Percentiles rank a stretch among this genome's conserved stretches.
These are phyloP conservation scores for Aegilops speltoides DNA, from an alignment of 176 grass and related monocot species.

Conservation along the genomic window DNA sequence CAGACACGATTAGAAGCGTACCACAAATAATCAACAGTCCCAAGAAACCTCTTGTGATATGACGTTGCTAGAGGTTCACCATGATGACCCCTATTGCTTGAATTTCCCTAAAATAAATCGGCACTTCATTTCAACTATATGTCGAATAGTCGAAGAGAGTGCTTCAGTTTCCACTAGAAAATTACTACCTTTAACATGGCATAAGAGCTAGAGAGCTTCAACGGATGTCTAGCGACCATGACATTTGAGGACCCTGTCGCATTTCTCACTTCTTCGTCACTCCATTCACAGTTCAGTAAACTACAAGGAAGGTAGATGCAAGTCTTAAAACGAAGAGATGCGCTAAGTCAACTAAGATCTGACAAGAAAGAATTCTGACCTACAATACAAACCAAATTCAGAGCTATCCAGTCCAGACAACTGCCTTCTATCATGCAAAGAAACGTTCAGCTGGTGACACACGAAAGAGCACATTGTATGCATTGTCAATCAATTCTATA, in stretches of 20 bases:
- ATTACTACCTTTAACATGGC: constrained; percentile 59
- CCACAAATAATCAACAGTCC: constrained; percentile 96
- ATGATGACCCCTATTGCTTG: constrained; percentile 64
- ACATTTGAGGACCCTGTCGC: constrained; percentile 54
- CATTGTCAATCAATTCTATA: constrained; percentile 32
- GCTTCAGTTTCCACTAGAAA: constrained; percentile 27
- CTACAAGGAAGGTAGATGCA: constrained; percentile 24
- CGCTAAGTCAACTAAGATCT: neutral
- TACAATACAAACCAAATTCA: constrained; percentile 29
- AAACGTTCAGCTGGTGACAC: constrained; percentile 66
- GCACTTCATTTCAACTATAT: constrained; percentile 14
- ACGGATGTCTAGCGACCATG: constrained; percentile 59
- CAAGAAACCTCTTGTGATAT: constrained; percentile 81
- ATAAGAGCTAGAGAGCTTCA: constrained; percentile 77
- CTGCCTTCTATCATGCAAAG: constrained; percentile 67
- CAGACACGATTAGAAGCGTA: constrained; percentile 32
- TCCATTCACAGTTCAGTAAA: constrained; percentile 55
- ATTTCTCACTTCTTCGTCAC: constrained; percentile 60
- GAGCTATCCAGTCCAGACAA: constrained; percentile 55
- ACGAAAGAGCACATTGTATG: constrained; percentile 20
- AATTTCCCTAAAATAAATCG: constrained; percentile 57
- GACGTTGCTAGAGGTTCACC: constrained; percentile 81
- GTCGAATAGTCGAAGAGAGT: neutral
- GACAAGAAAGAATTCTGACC: constrained; percentile 37
- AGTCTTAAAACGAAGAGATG: constrained; percentile 7